phyloP scores from a whole-genome alignment of 2,329 filamentous ascomycete genomes.

The Geoglossum cookeanum region DNA sequence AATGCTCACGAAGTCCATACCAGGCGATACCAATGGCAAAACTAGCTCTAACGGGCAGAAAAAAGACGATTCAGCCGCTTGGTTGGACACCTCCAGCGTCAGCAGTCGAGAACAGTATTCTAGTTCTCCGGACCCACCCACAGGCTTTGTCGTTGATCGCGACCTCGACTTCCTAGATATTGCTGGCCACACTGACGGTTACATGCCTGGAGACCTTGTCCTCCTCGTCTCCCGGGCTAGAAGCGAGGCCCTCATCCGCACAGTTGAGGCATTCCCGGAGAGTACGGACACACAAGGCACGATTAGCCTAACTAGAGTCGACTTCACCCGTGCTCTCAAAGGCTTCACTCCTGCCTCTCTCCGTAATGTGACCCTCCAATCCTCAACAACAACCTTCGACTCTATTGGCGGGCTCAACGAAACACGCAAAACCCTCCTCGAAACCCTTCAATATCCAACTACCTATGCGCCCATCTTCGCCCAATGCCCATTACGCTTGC shows the following conservation, averaged over 20 bases:
- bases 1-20: constrained; percentile 34
- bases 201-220: constrained; percentile 88
- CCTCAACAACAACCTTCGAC: constrained; percentile 78
- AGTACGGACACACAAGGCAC: constrained; percentile 31
- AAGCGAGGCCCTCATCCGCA: constrained; percentile 81
- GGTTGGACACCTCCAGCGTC: constrained; percentile 54
- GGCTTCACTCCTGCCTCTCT: constrained; percentile 92
- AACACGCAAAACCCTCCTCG: constrained; percentile 77
- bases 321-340: constrained; percentile 70
- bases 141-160: constrained; percentile 51
- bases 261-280: constrained; percentile 33
- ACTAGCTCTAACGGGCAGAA: constrained; percentile 8
- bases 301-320: constrained; percentile 47
- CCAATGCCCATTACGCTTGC: constrained; percentile 81
- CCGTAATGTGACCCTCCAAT: constrained; percentile 83
- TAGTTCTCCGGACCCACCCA: constrained; percentile 11
- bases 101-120: constrained; percentile 26
- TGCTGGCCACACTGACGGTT: constrained; percentile 85
- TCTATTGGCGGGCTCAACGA: constrained; percentile 76
- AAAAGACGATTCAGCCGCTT: constrained; percentile 24
- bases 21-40: constrained; percentile 24
- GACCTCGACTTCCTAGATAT: constrained; percentile 82
- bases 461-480: constrained; percentile 97
- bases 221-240: constrained; percentile 72
- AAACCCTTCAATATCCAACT: constrained; percentile 91